phyloP scores from a whole-genome alignment of 2,329 filamentous ascomycete genomes.

The Colletotrichum spinosum region DNA sequence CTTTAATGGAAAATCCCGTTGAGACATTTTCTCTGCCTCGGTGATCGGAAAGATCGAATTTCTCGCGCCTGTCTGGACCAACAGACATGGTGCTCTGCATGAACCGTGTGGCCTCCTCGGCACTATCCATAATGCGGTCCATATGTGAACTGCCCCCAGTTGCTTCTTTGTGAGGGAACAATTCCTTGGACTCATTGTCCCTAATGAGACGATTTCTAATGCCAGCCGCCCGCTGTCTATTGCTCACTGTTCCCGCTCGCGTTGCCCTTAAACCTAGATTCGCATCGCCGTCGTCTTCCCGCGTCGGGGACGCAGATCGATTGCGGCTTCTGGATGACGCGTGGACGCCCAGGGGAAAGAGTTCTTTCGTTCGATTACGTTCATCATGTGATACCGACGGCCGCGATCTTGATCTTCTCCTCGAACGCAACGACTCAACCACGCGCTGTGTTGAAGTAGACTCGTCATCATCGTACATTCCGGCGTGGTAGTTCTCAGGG shows the following conservation, averaged over 20 bases:
- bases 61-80: slow-evolving; percentile 51
- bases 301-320: slow-evolving; percentile 64
- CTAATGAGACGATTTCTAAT: slow-evolving; percentile 48
- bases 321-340: slow-evolving; percentile 48
- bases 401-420: slow-evolving; percentile 42
- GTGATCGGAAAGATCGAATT: slow-evolving; percentile 64
- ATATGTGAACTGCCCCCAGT: slow-evolving; percentile 51
- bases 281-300: slow-evolving; percentile 56
- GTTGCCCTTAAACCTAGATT: slow-evolving; percentile 47
- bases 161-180: slow-evolving; percentile 51
- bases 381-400: slow-evolving; percentile 40
- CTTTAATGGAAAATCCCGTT: slow-evolving; percentile 75
- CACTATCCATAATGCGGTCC: slow-evolving; percentile 41
- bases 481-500: slow-evolving; percentile 74
- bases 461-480: slow-evolving; percentile 83
- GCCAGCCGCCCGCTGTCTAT: slow-evolving; percentile 48
- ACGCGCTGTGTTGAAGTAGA: slow-evolving; percentile 46
- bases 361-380: slow-evolving; percentile 68
- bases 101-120: slow-evolving; percentile 42
- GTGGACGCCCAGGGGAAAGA: slow-evolving; percentile 64
- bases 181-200: slow-evolving; percentile 49
- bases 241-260: slow-evolving; percentile 44
- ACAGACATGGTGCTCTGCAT: slow-evolving; percentile 37
- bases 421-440: slow-evolving; percentile 49
- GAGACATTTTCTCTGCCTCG: slow-evolving; percentile 63